Percentiles rank a stretch among this genome's conserved stretches.
phyloP scores from a whole-genome alignment of 768 basidiomycete species.

The Lactarius psammicola region DNA sequence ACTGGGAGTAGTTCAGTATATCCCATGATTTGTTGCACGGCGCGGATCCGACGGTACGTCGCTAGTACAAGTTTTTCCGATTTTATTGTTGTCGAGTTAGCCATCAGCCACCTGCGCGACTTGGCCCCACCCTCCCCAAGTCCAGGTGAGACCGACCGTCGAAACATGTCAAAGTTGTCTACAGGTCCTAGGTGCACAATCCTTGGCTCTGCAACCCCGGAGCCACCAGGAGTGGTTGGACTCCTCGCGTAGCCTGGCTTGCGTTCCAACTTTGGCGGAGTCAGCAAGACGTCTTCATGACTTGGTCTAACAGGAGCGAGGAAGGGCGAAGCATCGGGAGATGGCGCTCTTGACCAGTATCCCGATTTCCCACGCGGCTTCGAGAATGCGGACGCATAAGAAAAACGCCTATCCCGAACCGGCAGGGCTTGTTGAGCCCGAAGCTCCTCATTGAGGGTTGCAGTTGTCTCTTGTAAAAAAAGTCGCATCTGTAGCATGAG shows the following conservation, averaged over 20 bases:
- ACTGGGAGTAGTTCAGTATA: conserved; percentile 57
- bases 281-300: conserved; percentile 22
- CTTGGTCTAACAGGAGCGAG: conserved; percentile 34
- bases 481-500: conserved; percentile 64
- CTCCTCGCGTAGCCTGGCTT: conserved; percentile 46
- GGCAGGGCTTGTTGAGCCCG: conserved; percentile 33
- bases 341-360: conserved; percentile 35
- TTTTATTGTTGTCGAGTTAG: conserved; percentile 37
- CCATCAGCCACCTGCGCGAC: conserved; percentile 16
- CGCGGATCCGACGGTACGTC: conserved; percentile 60
- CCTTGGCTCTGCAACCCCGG: conserved; percentile 42
- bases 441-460: conserved; percentile 53
- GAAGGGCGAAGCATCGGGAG: conserved; percentile 47
- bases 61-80: conserved; percentile 51
- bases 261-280: conserved; percentile 30
- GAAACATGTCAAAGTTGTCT: conserved; percentile 34
- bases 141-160: conserved; percentile 15
- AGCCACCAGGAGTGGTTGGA: conserved; percentile 36
- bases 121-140: conserved; percentile 13
- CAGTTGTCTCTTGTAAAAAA: conserved; percentile 63
- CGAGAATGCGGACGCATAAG: conserved; percentile 49
- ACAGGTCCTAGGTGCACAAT: conserved; percentile 64
- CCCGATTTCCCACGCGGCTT: conserved; percentile 53
- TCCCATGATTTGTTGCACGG: conserved; percentile 62
- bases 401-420: conserved; percentile 42